These are phyloP conservation scores for Rhizopogon vulgaris DNA, from an alignment of 768 basidiomycete genomes.

Conservation along the genomic window DNA sequence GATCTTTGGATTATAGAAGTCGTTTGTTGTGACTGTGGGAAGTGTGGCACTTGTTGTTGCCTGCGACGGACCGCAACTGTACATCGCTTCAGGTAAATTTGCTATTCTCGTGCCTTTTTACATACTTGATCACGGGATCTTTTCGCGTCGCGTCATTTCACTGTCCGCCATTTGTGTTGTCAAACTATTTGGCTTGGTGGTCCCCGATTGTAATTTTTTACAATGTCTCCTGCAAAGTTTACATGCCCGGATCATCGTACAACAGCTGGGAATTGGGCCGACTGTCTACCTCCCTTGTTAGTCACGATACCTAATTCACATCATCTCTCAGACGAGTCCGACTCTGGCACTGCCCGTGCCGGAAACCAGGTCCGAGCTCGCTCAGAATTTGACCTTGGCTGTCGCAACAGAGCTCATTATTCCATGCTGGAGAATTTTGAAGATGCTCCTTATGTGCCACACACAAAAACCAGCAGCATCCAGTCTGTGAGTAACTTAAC, in stretches of 20 bases:
- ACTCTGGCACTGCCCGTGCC: constrained; percentile 10
- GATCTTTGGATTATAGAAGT: too few relatives aligned
- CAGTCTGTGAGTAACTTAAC: constrained; percentile 9
- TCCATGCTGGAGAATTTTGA: constrained; percentile 17
- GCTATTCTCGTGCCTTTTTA: constrained; percentile 5
- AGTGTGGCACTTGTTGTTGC: too few relatives aligned
- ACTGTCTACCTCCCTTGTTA: constrained; percentile 4
- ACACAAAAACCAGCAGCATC: constrained; percentile 6
- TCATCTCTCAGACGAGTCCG: constrained; percentile 15
- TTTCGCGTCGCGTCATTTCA: constrained; percentile 10
- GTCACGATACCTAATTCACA: constrained; percentile 10
- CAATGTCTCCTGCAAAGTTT: constrained; percentile 18
- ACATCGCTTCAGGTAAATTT: too few relatives aligned
- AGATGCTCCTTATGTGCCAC: constrained; percentile 25
- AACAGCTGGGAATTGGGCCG: constrained; percentile 10
- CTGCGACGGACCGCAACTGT: too few relatives aligned
- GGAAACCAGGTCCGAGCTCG: constrained; percentile 7
- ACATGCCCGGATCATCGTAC: constrained; percentile 17
- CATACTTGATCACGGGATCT: constrained; percentile 6
- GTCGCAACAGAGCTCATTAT: constrained; percentile 10
- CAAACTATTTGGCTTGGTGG: constrained; percentile 28
- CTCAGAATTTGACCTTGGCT: constrained; percentile 7
- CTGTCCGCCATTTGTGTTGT: constrained; percentile 19
- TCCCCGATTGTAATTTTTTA: constrained; percentile 20
- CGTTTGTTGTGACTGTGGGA: too few relatives aligned